A percentile compares a stretch with the other conserved stretches of the same genome.
Conservation (phyloP, 768 basidiomycete genomes). For the Lactifluus pinguis region DNA sequence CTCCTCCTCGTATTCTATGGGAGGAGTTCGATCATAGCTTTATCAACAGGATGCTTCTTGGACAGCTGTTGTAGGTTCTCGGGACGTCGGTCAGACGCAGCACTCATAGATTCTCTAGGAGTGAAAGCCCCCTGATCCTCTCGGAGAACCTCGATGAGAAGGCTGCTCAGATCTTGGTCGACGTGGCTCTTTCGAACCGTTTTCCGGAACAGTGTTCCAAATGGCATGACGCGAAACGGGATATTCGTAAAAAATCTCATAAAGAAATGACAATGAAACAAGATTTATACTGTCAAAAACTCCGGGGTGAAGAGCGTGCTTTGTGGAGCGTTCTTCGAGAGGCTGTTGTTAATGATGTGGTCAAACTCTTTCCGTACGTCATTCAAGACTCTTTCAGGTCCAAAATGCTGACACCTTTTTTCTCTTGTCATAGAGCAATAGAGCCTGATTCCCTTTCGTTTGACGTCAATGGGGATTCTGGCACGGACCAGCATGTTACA, state of each 20-base stretch:
- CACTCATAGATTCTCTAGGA: neutral
- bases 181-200: neutral
- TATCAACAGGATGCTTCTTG: neutral
- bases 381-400: neutral
- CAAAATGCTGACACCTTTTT: neutral
- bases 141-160: neutral
- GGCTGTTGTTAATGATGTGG: neutral
- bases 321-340: neutral
- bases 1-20: neutral
- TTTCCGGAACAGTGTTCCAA: neutral
- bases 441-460: neutral
- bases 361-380: too few species aligned
- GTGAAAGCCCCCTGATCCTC: neutral
- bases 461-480: neutral
- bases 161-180: neutral
- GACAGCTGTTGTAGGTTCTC: neutral
- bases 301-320: neutral
- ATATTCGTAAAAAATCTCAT: neutral
- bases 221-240: neutral
- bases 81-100: too few species aligned
- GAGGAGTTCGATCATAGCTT: neutral
- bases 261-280: neutral
- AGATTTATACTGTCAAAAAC: neutral
- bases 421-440: neutral
- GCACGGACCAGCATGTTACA: neutral